These are phyloP conservation scores for Aspergillus terreus DNA, from an alignment of 2,329 filamentous ascomycete species.

Conservation along the genomic window DNA sequence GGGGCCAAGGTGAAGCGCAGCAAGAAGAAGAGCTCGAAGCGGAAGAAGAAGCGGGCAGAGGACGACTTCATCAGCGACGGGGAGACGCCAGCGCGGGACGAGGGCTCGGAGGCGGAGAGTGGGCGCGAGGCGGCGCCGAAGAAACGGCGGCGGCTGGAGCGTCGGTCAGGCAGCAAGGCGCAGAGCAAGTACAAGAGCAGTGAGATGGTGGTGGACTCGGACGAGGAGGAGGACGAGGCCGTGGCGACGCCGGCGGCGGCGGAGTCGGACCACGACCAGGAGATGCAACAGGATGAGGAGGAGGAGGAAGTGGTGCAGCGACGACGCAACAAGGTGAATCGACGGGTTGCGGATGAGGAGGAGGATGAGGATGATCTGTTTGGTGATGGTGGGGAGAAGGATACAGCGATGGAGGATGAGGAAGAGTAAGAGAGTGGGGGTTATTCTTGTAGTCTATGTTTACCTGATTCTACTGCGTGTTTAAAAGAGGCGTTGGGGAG, in stretches of 20 bases:
- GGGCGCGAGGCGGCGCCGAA: slow-evolving; percentile 42
- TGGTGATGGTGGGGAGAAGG: slow-evolving; percentile 28
- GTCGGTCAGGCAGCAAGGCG: slow-evolving; percentile 43
- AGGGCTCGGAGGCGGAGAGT: slow-evolving; percentile 30
- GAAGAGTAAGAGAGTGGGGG: slow-evolving; percentile 18
- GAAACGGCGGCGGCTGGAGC: slow-evolving; percentile 60
- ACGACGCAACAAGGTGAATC: slow-evolving; percentile 29
- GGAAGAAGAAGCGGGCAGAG: slow-evolving; percentile 58
- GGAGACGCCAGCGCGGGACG: slow-evolving; percentile 23
- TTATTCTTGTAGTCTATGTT: slow-evolving; percentile 10
- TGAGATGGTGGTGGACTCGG: slow-evolving; percentile 77
- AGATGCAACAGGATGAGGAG: slow-evolving; percentile 39
- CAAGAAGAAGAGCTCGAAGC: slow-evolving; percentile 57
- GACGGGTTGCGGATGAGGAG: slow-evolving; percentile 37
- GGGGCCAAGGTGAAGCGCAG: slow-evolving; percentile 72
- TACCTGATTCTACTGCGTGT: slow-evolving; percentile 6
- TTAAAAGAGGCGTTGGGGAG: slow-evolving; percentile 7
- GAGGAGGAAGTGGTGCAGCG: slow-evolving; percentile 28
- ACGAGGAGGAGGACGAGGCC: slow-evolving; percentile 46
- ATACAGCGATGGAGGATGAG: slow-evolving; percentile 31
- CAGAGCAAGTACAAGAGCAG: slow-evolving; percentile 75
- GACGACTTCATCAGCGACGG: slow-evolving; percentile 30
- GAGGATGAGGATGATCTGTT: slow-evolving; percentile 40
- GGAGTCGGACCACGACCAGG: slow-evolving; percentile 4
- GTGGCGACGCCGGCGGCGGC: slow-evolving; percentile 30